Evolutionary conservation across 371 early-diverging fungal species (phyloP), one percentile per base, ranked within the genome.

Genomic region (Batkoa obscura): DNA sequence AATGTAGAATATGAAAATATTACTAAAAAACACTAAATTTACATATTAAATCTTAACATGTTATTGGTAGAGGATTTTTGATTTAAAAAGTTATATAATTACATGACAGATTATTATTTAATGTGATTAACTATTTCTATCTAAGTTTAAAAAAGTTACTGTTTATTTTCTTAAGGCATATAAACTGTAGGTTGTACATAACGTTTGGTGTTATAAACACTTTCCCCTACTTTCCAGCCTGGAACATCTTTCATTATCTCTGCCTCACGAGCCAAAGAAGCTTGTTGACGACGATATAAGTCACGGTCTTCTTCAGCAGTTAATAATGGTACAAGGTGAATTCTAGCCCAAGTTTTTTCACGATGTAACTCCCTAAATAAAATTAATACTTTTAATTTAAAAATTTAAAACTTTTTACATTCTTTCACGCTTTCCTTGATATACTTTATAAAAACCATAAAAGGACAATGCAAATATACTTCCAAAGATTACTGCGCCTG

Each of bases 281-380:
- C 85, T 42, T 73, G 69, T 49, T 80, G 67, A n/a, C 93, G 78
- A 51, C 95, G 86, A 61, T 87, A 87, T 35, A 74, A 66, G 66
- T 94, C 94, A 42, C 97, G 82, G 68, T 96, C 97, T 2, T 81
- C 66, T 73, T 96, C 97, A 50, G 97, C 94, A 59, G 87, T 84
- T 53, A 94, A 75, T 61, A 94, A 62, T 3, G 97, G 97, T 36
- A 84, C 65, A 41, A 90, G 67, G 72, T 87, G 75, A 62, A 96
- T 87, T 45, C 97, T 83, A 48, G 85, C 68, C 95, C 95, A 96
- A 35, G 81, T 75, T 63, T 90, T 88, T 69, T 94, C 95, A 60
- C 94, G 82, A 57, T 82, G 78, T 32, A 92, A 73, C 65, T 96
- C 95, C 57, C 94, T 90, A 65, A 13, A 41, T 12, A 41, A 15